Percentiles rank a stretch among this genome's conserved stretches.
Conservation (phyloP, 169 alveolate species). For the Cryptosporidium andersoni region DNA sequence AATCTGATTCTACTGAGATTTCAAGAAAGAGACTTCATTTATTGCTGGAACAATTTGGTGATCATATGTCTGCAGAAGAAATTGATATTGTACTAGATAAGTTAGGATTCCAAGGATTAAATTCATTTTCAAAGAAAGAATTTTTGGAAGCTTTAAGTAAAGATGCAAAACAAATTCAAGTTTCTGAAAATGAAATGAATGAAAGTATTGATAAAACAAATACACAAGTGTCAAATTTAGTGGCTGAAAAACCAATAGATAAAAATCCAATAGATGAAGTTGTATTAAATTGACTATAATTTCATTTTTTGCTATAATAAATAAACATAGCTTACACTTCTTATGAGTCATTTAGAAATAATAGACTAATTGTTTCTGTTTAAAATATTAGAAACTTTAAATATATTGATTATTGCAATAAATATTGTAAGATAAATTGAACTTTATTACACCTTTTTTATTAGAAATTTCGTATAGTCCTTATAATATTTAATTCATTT, state of each 20-base stretch:
- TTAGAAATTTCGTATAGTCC: no score
- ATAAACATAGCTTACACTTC: no score
- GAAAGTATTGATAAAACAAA: not conserved
- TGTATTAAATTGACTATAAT: not conserved
- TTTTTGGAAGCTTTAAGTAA: conserved; percentile 27
- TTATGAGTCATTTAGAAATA: no score
- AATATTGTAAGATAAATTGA: no score
- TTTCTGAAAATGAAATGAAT: not conserved
- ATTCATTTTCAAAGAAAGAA: conserved; percentile 15
- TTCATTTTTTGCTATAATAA: not conserved
- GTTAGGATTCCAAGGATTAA: conserved; percentile 10
- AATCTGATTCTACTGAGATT: conserved; percentile 14
- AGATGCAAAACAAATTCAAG: conserved; percentile 42
- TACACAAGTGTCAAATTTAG: not conserved
- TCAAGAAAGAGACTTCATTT: conserved; percentile 30
- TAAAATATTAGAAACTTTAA: no score
- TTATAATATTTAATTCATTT: no score
- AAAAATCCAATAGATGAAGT: not conserved
- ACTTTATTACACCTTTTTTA: no score
- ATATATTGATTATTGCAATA: no score
- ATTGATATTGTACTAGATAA: conserved; percentile 47
- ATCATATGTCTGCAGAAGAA: conserved; percentile 57
- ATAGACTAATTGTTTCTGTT: no score
- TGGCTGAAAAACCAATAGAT: not conserved
- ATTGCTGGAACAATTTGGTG: conserved; percentile 46